Conservation (phyloP, 164 flowering plant species). For the Piper betle region DNA sequence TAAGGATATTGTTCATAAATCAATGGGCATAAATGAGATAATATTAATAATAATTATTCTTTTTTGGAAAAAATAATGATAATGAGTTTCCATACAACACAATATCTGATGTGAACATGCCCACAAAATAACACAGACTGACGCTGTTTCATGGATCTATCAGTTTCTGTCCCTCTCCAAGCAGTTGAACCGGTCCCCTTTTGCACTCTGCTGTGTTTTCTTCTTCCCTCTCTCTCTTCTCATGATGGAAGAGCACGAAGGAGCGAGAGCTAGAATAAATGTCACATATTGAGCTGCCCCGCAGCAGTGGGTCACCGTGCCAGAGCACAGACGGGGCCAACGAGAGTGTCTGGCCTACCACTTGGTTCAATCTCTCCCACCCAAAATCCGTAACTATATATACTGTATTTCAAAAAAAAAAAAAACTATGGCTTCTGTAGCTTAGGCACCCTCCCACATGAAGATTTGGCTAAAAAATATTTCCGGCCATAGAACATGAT, state of each 20-base stretch:
- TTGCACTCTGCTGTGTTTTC: constrained; percentile 9
- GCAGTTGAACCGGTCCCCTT: neutral
- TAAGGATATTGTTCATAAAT: no score
- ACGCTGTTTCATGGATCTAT: neutral
- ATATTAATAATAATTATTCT: no score
- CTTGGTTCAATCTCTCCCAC: constrained; percentile 20
- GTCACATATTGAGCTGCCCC: neutral
- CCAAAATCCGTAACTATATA: constrained; percentile 11
- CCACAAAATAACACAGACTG: neutral
- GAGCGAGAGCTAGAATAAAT: constrained; percentile 1
- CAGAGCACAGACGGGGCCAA: neutral
- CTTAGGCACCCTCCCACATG: no score
- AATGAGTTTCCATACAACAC: neutral
- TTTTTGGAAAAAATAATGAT: neutral
- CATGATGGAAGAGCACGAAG: constrained; percentile 2
- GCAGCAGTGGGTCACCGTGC: constrained; percentile 3
- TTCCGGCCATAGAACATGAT: no score
- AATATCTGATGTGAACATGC: constrained; percentile 1
- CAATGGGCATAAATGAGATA: neutral
- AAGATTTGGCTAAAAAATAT: no score
- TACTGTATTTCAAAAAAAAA: no score
- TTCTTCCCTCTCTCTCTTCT: constrained; percentile 5
- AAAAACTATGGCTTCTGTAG: no score
- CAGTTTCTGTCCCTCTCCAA: neutral
- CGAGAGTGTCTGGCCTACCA: neutral